Evolutionary conservation across 75 land plant species (phyloP).

Genomic region (Chamaecyparis obtusa): DNA sequence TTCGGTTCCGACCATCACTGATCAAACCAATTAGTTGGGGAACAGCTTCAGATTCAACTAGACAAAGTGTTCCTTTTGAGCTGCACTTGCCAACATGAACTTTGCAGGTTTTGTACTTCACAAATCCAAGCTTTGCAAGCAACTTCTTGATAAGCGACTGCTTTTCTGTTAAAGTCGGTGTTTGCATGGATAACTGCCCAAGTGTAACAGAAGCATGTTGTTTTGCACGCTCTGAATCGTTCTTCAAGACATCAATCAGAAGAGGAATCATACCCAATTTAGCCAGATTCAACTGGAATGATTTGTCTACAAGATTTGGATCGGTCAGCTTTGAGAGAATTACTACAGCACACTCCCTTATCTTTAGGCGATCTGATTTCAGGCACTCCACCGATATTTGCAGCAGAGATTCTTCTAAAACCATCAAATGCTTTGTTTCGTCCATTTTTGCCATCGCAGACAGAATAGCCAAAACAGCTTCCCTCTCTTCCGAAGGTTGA

Average conservation of each 20-base stretch:
- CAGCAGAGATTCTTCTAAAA: constrained; percentile 16
- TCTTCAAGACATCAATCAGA: constrained; percentile 13
- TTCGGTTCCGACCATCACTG: constrained; percentile 5
- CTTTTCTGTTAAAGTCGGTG: constrained; percentile 16
- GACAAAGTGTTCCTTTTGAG: constrained; percentile 22
- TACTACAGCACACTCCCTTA: constrained; percentile 19
- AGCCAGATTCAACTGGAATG: constrained; percentile 11
- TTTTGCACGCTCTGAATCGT: constrained; percentile 20
- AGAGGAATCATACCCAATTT: constrained; percentile 8
- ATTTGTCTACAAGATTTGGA: background rate
- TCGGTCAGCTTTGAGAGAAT: constrained; percentile 17
- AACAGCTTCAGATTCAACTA: constrained; percentile 30
- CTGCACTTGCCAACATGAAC: constrained; percentile 30
- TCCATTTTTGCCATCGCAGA: constrained; percentile 20
- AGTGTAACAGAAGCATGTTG: constrained; percentile 13
- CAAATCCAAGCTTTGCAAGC: constrained; percentile 20
- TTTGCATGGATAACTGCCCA: constrained; percentile 14
- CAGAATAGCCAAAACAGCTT: constrained; percentile 14
- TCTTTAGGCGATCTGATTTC: constrained; percentile 13
- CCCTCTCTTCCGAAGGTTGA: constrained; percentile 13
- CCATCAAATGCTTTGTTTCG: constrained; percentile 9
- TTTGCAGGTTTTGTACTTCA: constrained; percentile 19
- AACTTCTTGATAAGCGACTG: constrained; percentile 18
- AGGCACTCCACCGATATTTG: constrained; percentile 10
- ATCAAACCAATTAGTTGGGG: constrained; percentile 18